Percentiles rank a stretch among this genome's conserved stretches.
These are phyloP conservation scores for Pythium folliculosum DNA, from an alignment of 352 stramenopile species.

Conservation along the genomic window DNA sequence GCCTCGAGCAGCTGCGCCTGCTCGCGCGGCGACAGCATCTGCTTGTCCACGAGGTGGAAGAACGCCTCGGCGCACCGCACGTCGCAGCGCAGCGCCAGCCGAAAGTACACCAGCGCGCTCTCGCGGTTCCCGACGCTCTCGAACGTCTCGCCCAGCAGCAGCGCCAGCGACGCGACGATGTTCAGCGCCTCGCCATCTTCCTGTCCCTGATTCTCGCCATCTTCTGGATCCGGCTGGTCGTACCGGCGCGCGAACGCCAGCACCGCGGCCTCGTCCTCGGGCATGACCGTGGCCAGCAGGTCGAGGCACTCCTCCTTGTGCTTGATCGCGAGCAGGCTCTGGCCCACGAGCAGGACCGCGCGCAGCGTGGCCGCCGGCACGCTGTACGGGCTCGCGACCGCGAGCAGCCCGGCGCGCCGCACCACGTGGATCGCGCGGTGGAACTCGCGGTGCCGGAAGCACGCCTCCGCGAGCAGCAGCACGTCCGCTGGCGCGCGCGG, in stretches of 20 bases:
- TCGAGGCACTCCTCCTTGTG: conserved; percentile 86
- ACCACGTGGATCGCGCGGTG: conserved; percentile 79
- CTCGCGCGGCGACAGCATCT: conserved; percentile 74
- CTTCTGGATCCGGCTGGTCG: not conserved
- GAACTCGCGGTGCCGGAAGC: conserved; percentile 66
- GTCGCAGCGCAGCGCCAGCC: conserved; percentile 75
- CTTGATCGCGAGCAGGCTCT: conserved; percentile 81
- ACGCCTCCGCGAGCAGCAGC: conserved; percentile 79
- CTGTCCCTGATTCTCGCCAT: conserved; percentile 15
- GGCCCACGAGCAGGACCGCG: conserved; percentile 61
- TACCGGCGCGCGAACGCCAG: conserved; percentile 52
- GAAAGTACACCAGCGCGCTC: conserved; percentile 77
- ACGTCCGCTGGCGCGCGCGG: conserved; percentile 45
- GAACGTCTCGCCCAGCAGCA: conserved; percentile 84
- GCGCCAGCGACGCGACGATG: conserved; percentile 72
- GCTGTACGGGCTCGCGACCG: conserved; percentile 30
- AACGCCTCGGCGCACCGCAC: conserved; percentile 79
- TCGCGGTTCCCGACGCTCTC: conserved; percentile 84
- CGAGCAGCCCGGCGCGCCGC: conserved; percentile 47
- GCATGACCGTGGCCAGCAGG: conserved; percentile 56
- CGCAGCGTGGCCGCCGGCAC: conserved; percentile 38
- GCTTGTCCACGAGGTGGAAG: conserved; percentile 84
- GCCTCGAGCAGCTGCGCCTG: conserved; percentile 71
- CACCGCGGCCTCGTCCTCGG: conserved; percentile 59
- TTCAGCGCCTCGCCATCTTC: conserved; percentile 49